Conservation (phyloP, 345 rosid genomes). For the Boechera retrofracta region DNA sequence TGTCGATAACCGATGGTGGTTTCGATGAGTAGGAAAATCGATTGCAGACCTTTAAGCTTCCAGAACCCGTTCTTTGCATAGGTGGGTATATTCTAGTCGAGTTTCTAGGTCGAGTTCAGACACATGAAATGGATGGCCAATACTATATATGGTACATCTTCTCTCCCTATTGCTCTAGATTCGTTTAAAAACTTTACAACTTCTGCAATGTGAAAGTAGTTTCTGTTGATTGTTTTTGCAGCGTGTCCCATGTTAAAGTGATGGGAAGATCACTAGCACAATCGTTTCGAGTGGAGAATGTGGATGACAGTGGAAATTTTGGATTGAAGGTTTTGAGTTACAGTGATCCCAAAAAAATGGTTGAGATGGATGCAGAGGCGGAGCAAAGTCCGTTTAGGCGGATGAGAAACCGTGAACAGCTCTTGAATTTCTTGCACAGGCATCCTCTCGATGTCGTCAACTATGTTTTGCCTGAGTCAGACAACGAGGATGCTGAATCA, state of each 20-base stretch:
- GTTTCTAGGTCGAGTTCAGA: slow-evolving; percentile 90
- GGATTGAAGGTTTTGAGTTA: slow-evolving; percentile 56
- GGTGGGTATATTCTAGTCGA: slow-evolving; percentile 82
- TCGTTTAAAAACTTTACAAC: background rate
- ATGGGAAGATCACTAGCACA: slow-evolving; percentile 67
- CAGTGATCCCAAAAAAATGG: slow-evolving; percentile 41
- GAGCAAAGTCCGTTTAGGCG: slow-evolving; percentile 35
- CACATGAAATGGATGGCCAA: slow-evolving; percentile 73
- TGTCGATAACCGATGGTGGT: slow-evolving; percentile 11
- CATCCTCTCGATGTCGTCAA: slow-evolving; percentile 47
- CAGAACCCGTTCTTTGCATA: slow-evolving; percentile 85
- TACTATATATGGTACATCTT: slow-evolving; percentile 80
- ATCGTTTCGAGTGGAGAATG: slow-evolving; percentile 51
- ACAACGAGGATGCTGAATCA: slow-evolving; percentile 55
- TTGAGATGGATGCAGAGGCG: background rate
- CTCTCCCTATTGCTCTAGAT: slow-evolving; percentile 4
- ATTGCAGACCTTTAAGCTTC: slow-evolving; percentile 80
- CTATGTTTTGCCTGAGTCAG: slow-evolving; percentile 53
- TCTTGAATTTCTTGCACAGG: slow-evolving; percentile 55
- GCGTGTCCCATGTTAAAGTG: slow-evolving; percentile 70
- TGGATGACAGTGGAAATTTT: slow-evolving; percentile 59
- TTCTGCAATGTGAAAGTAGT: slow-evolving; percentile 10
- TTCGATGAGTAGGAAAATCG: slow-evolving; percentile 63
- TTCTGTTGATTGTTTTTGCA: slow-evolving; percentile 48
- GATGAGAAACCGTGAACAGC: slow-evolving; percentile 53